A percentile compares a stretch with the other conserved stretches of the same genome.
phyloP scores from a whole-genome alignment of 257 asterid species.

The Nicotiana otophora region DNA sequence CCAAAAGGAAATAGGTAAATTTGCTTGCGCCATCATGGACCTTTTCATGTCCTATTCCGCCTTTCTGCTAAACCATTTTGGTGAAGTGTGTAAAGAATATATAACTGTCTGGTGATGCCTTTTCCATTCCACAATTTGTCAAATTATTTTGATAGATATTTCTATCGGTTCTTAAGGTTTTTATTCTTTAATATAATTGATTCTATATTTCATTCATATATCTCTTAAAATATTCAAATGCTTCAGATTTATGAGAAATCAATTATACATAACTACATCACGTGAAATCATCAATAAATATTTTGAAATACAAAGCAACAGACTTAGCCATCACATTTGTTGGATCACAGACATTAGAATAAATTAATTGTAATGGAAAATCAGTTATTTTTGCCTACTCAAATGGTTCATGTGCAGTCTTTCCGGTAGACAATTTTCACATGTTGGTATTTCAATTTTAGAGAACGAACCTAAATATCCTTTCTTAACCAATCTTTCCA shows the following conservation, averaged over 20 bases:
- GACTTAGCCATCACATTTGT: neutral
- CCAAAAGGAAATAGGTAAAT: too few species aligned
- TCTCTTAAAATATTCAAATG: neutral
- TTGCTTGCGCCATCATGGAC: too few species aligned
- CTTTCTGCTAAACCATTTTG: too few species aligned
- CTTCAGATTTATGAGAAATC: neutral
- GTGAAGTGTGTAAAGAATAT: too few species aligned
- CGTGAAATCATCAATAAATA: neutral
- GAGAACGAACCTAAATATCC: neutral
- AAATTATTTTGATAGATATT: too few species aligned
- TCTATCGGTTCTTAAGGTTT: too few species aligned
- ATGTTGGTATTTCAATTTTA: too few species aligned
- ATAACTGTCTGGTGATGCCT: too few species aligned
- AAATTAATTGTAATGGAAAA: neutral
- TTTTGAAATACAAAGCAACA: neutral
- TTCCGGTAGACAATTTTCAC: neutral
- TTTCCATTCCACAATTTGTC: too few species aligned
- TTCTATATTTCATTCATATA: neutral
- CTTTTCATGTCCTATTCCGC: too few species aligned
- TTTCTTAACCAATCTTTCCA: neutral
- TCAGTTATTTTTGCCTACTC: neutral
- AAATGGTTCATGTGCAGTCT: neutral
- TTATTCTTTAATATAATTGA: neutral
- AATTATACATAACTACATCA: neutral
- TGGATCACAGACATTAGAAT: neutral